These are phyloP conservation scores for Fonsecaea monophora DNA, from an alignment of 2,329 filamentous ascomycete genomes.

Conservation along the genomic window DNA sequence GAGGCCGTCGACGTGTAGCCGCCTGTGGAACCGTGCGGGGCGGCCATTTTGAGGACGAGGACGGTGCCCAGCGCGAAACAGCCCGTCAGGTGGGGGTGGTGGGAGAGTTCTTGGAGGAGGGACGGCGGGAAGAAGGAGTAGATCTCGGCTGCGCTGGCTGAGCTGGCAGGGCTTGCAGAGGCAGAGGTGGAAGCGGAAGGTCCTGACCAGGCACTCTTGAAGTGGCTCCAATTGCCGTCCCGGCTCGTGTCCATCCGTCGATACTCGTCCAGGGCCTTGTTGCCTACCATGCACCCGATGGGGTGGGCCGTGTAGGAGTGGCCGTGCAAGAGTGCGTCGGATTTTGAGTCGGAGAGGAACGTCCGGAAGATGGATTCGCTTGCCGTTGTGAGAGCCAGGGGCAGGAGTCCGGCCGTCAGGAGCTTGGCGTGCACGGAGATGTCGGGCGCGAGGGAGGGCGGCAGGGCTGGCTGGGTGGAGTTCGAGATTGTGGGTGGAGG, in stretches of 20 bases:
- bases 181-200: slow-evolving; percentile 3
- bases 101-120: slow-evolving; percentile 67
- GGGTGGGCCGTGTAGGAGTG: slow-evolving; percentile 89
- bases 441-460: slow-evolving; percentile 65
- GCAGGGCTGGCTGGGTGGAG: slow-evolving; percentile 11
- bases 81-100: slow-evolving; percentile 62
- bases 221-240: neutral
- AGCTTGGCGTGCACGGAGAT: slow-evolving; percentile 84
- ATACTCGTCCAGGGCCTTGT: slow-evolving; percentile 69
- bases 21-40: slow-evolving; percentile 57
- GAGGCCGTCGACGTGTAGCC: slow-evolving; percentile 66
- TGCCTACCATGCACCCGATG: slow-evolving; percentile 78
- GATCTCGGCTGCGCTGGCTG: slow-evolving; percentile 33
- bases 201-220: neutral
- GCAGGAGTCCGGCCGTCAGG: slow-evolving; percentile 79
- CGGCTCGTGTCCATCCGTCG: slow-evolving; percentile 60
- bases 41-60: slow-evolving; percentile 66
- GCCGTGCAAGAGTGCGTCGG: slow-evolving; percentile 79
- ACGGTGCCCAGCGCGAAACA: slow-evolving; percentile 78
- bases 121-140: slow-evolving; percentile 76
- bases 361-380: slow-evolving; percentile 74
- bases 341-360: slow-evolving; percentile 75
- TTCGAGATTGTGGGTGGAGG: slow-evolving; percentile 1
- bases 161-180: too few species aligned
- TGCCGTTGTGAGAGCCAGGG: slow-evolving; percentile 76